Conservation (phyloP, 2,329 filamentous ascomycete genomes). For the Penicillium frequentans region DNA sequence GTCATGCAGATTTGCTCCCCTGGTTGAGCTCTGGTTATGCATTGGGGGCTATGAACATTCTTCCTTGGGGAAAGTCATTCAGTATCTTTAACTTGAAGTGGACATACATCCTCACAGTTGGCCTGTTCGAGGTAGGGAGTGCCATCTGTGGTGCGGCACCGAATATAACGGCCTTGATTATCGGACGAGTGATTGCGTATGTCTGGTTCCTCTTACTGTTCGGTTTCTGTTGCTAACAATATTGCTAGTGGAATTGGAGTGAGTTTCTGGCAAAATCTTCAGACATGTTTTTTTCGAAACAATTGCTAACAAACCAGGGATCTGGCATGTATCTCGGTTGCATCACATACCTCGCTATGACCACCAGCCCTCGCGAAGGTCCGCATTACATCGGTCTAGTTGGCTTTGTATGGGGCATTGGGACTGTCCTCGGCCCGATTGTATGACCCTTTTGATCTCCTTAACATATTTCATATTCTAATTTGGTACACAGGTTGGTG, state of each 20-base stretch:
- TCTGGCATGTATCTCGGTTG: conserved; percentile 31
- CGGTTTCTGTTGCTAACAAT: not conserved
- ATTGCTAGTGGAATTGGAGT: not conserved
- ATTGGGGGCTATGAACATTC: conserved; percentile 12
- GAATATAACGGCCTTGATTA: conserved; percentile 47
- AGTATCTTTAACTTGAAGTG: conserved; percentile 46
- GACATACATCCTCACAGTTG: conserved; percentile 28
- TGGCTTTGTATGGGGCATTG: conserved; percentile 37
- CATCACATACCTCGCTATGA: conserved; percentile 24
- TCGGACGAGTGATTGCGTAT: conserved; percentile 27
- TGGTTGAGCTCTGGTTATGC: conserved; percentile 9
- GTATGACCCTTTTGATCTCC: not conserved
- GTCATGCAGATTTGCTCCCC: conserved; percentile 42
- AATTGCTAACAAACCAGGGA: conserved; percentile 18
- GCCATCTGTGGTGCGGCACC: conserved; percentile 45
- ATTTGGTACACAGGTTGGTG: conserved; percentile 6
- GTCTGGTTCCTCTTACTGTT: not conserved
- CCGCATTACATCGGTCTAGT: conserved; percentile 30
- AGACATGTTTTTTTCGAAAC: not conserved
- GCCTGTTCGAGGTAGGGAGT: conserved; percentile 25
- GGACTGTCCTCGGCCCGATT: conserved; percentile 37
- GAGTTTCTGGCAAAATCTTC: not conserved
- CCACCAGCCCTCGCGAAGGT: conserved; percentile 10
- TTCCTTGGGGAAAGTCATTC: conserved; percentile 39
- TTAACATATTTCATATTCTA: not conserved